Evolutionary conservation across 2,329 filamentous ascomycete genomes (phyloP).

Genomic region (Ophiocordyceps polyrhachis-furcata): DNA sequence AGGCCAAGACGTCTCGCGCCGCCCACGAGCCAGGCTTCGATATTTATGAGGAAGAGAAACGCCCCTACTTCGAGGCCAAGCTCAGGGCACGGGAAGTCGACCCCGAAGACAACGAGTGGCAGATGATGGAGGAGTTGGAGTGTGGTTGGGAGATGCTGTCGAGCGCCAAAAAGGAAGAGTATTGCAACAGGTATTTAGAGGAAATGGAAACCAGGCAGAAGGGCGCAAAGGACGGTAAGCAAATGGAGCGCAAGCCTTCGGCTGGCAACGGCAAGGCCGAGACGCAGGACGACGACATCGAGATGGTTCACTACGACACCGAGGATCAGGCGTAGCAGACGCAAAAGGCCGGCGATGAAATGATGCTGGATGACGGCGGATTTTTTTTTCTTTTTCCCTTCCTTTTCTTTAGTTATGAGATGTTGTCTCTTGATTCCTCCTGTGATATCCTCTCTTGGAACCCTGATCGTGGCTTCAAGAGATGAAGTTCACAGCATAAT

Average conservation of each 20-base stretch:
- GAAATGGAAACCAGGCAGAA: slow-evolving; percentile 9
- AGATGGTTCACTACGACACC: slow-evolving; percentile 28
- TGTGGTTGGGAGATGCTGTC: slow-evolving; percentile 35
- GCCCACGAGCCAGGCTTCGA: slow-evolving; percentile 29
- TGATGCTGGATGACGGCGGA: slow-evolving; percentile 3
- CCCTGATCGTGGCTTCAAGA: no score
- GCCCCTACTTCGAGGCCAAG: slow-evolving; percentile 24
- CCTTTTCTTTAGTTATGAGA: no score
- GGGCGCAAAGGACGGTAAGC: slow-evolving; percentile 4
- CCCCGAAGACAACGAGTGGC: slow-evolving; percentile 11
- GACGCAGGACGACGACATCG: slow-evolving; percentile 27
- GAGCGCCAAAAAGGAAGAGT: slow-evolving; percentile 29
- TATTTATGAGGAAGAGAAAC: slow-evolving; percentile 32
- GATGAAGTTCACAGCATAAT: no score
- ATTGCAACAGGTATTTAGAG: slow-evolving; percentile 16
- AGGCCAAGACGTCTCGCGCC: slow-evolving; percentile 21
- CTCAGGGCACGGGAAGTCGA: slow-evolving; percentile 20
- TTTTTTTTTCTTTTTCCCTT: no score
- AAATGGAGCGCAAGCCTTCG: slow-evolving; percentile 3
- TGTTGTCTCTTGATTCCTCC: no score
- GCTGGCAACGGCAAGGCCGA: slow-evolving; percentile 10
- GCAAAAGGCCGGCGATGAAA: slow-evolving; percentile 16
- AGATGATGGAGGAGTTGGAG: slow-evolving; percentile 30
- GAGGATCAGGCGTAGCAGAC: slow-evolving; percentile 19
- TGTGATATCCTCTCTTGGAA: no score